These are phyloP conservation scores for Blechomonas ayalai DNA, from an alignment of 208 protist genomes.

Conservation along the genomic window DNA sequence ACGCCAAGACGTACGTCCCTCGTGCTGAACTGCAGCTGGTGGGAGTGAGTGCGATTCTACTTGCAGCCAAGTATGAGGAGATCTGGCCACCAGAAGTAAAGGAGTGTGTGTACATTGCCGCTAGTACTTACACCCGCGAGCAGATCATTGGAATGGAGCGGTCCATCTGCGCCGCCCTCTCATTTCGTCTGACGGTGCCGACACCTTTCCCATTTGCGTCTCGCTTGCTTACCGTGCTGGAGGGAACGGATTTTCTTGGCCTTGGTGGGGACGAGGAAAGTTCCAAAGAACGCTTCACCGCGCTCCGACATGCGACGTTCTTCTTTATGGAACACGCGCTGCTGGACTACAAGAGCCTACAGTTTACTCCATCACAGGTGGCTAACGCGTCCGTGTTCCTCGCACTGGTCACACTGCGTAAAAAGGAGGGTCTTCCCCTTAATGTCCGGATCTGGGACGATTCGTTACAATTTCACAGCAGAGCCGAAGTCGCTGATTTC, in stretches of 20 bases:
- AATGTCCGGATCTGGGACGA: conserved; percentile 43
- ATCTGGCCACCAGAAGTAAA: conserved; percentile 91
- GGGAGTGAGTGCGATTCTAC: conserved; percentile 84
- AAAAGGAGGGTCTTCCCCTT: conserved; percentile 17
- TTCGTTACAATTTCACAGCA: conserved; percentile 63
- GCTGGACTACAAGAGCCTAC: conserved; percentile 85
- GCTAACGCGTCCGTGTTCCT: conserved; percentile 90
- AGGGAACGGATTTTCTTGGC: conserved; percentile 35
- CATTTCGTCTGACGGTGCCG: conserved; percentile 86
- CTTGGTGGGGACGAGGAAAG: conserved; percentile 24
- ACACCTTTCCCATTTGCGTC: conserved; percentile 84
- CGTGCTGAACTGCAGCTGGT: conserved; percentile 95
- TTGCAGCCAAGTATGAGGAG: conserved; percentile 94
- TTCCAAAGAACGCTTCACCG: conserved; percentile 16
- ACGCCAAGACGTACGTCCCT: conserved; percentile 38
- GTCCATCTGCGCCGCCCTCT: conserved; percentile 63
- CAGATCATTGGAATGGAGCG: conserved; percentile 91
- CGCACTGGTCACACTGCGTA: conserved; percentile 54
- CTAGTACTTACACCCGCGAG: conserved; percentile 89
- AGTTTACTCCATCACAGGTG: conserved; percentile 91
- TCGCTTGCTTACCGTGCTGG: conserved; percentile 62
- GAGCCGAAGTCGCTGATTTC: conserved; percentile 48
- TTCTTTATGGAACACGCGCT: conserved; percentile 85
- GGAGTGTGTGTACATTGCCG: conserved; percentile 93
- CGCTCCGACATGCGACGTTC: conserved; percentile 55